Base-by-base conservation (phyloP, 2,329 filamentous ascomycete genomes). In the Mycosphaerella sp. region DNA sequence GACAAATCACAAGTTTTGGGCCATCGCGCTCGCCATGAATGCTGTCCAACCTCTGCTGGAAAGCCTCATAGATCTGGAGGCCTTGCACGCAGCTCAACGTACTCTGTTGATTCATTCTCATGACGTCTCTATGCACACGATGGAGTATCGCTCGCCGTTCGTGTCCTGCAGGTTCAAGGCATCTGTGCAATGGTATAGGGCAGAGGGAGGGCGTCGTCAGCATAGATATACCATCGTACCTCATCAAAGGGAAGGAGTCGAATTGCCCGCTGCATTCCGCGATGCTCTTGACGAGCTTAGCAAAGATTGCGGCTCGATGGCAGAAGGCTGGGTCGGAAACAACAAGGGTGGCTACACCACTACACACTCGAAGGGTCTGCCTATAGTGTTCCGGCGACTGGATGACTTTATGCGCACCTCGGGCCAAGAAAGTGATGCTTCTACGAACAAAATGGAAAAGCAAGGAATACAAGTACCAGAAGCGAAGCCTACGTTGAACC, bases 1-100 rank as follows among this genome's bases (percentile, higher is more conserved):
- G 6, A 76, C 83, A 53, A 85, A 85, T 6, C 18, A 16, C 3
- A 40, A 40, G 36, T 50, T 50, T 18, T 48, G 21, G 25, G 28
- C 36, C 6, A 36, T 56, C 12, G 12, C 35, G 6, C 30, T 41
- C 6, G 18, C 34, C 21, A 37, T 57, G 32, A 41, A 44, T 25
- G 41, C 78, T 74, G 68, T 86, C 6, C 74, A 89, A 4, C 81
- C 84, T 0, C 69, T 88, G n/a, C 71, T 88, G 14, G 74, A 74
- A 42, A 79, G 76, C 1, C 69, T 90, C 2, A 76, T 81, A 54
- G 70, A 71, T 32, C 75, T 90, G 17, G 81, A 87, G 58, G 69
- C 36, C 6, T 39, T 42, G 7, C 54, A 65, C 35, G 35, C 52
- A 3, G 37, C 49, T 6, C 30, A 35, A 6, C 44, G 40, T 13